These are phyloP conservation scores for Adansonia gregorii DNA, from an alignment of 441 rosid species.

Conservation along the genomic window DNA sequence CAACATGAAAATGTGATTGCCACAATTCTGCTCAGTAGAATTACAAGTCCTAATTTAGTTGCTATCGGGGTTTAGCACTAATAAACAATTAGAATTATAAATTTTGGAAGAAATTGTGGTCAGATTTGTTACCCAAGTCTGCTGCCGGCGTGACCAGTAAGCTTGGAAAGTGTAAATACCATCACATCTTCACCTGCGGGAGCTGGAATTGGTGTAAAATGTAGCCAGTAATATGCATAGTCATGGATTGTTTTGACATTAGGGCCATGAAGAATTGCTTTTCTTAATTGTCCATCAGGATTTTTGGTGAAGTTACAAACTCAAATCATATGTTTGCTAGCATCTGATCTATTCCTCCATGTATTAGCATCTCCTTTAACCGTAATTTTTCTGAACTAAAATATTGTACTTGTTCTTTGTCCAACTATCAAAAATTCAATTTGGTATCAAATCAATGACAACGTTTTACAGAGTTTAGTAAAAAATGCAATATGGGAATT, in stretches of 20 bases:
- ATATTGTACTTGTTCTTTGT: constrained; percentile 36
- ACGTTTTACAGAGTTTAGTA: background rate
- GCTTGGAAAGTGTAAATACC: constrained; percentile 38
- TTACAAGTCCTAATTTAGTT: background rate
- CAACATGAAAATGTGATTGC: background rate
- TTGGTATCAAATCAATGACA: background rate
- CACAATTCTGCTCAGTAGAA: background rate
- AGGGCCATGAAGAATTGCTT: constrained; percentile 52
- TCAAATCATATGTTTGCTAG: constrained; percentile 41
- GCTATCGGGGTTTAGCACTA: background rate
- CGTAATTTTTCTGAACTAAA: constrained; percentile 34
- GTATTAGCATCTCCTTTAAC: constrained; percentile 47
- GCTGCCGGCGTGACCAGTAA: constrained; percentile 78
- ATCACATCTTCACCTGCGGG: constrained; percentile 53
- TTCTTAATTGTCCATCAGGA: constrained; percentile 63
- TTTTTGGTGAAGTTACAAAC: constrained; percentile 75
- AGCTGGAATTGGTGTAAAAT: constrained; percentile 58
- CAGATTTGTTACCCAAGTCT: constrained; percentile 57
- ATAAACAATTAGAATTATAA: background rate
- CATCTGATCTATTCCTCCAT: constrained; percentile 46
- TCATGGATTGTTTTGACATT: constrained; percentile 54
- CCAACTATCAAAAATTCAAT: constrained; percentile 30
- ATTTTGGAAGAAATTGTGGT: background rate
- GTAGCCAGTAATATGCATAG: constrained; percentile 74
- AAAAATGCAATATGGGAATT: background rate